phyloP scores from a whole-genome alignment of 768 basidiomycete species.

The Cubamyces lactineus region DNA sequence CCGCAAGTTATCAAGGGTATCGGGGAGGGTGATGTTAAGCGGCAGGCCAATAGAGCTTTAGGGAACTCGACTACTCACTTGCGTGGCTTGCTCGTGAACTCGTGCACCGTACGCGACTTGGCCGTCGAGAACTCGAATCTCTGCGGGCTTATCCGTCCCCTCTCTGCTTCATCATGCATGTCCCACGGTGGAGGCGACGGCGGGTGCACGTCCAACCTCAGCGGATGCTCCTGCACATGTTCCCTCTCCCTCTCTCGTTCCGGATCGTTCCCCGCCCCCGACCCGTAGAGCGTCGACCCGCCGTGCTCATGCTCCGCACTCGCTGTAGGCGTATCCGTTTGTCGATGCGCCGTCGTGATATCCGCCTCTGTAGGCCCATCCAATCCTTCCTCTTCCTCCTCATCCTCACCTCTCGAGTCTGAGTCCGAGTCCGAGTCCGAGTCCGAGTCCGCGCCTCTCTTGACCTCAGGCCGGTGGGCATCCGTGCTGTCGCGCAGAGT shows the following conservation, averaged over 20 bases:
- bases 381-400: background rate
- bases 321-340: constrained; percentile 2
- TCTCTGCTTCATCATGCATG: constrained; percentile 45
- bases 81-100: constrained; percentile 19
- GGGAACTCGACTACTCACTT: constrained; percentile 15
- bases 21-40: background rate
- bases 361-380: constrained; percentile 16
- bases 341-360: background rate
- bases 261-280: background rate
- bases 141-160: constrained; percentile 22
- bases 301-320: constrained; percentile 15
- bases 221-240: constrained; percentile 37
- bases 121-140: constrained; percentile 19
- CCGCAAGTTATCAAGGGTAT: background rate
- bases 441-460: too few relatives aligned
- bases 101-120: constrained; percentile 23
- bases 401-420: background rate
- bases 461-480: background rate
- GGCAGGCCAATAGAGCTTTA: background rate
- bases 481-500: constrained; percentile 16
- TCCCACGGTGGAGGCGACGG: constrained; percentile 74
- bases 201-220: constrained; percentile 51
- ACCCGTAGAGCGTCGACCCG: constrained; percentile 12
- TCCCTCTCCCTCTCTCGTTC: constrained; percentile 7
- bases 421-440: background rate